Base-by-base conservation (phyloP, 2,329 filamentous ascomycete species). In the Epichloe elymi region DNA sequence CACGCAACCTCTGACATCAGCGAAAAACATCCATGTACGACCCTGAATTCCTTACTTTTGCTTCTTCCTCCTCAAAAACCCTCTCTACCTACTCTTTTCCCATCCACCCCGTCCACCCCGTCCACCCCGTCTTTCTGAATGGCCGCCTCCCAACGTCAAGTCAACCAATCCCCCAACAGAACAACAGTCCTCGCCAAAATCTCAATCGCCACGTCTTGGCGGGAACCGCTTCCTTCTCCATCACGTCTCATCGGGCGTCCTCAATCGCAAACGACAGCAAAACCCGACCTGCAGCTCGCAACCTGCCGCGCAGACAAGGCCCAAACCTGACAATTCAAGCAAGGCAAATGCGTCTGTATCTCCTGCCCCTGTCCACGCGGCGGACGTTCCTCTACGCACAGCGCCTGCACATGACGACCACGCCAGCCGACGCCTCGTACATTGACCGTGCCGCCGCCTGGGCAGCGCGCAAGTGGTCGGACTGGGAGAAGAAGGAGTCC, bases 331-430 rank as follows among this genome's bases (percentile, higher is more conserved):
- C 39, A 42, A 17, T 14, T 4, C 17, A 33, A 19, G 19, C 56
- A 61, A 69, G 17, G n/a, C 35, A 14, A 54, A 97, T 98, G 93
- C 87, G 89, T 66, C 78, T 98, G 68, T 95, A 89, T 70, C 82
- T 98, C 57, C 79, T 98, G 52, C 93, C 93, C 55, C 85, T 98
- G 61, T 95, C 91, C 53, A 95, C 89, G 58, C 82, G 86, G 63
- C 85, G 90, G 62, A 90, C 88, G 48, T 80, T 98, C 55, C 82
- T 98, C 61, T 97, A 95, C 74, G 94, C 88, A 69, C 86, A 95
- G 64, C 84, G 85, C 57, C 71, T 86, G 56, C 75, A 81, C 61
- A 69, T 74, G 49, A 72, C 79, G 46, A 68, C 75, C 38, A 66
- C 75, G 8, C 70, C 75, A 39, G 70, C 58, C 49, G 55, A 63